phyloP scores from a whole-genome alignment of 2,329 filamentous ascomycete species.

The Verticillium alfalfae region DNA sequence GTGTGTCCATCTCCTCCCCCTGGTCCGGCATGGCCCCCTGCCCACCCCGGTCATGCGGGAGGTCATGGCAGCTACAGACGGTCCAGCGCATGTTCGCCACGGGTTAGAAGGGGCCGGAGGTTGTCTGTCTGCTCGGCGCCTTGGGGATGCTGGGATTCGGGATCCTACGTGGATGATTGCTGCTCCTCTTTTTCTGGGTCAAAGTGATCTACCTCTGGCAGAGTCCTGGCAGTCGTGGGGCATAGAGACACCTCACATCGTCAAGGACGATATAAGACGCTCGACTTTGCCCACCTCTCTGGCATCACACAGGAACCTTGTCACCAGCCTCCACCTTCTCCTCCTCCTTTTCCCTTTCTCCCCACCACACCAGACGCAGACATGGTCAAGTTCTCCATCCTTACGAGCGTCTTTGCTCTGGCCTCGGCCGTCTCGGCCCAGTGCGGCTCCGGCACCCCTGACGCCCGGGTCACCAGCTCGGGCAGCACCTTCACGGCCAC shows the following conservation, averaged over 20 bases:
- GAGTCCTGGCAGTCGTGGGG: neutral
- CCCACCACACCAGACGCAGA: neutral
- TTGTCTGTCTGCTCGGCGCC: neutral
- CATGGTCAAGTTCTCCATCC: conserved; percentile 14
- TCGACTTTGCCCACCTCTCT: neutral
- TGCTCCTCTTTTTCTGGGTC: neutral
- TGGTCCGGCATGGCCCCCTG: neutral
- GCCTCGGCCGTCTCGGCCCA: conserved; percentile 31
- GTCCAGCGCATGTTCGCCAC: neutral
- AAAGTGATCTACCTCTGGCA: neutral
- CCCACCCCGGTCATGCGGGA: neutral
- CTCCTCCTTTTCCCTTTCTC: neutral
- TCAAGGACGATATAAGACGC: neutral
- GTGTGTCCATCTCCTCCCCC: neutral
- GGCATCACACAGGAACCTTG: neutral
- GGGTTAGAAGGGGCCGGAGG: neutral
- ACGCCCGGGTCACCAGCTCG: conserved; percentile 41
- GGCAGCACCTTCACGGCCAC: conserved; percentile 36
- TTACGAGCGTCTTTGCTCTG: conserved; percentile 25
- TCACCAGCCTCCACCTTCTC: neutral
- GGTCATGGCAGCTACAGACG: neutral
- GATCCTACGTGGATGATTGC: neutral
- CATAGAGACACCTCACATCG: neutral
- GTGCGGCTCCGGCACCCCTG: conserved; percentile 40
- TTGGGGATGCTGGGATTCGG: neutral